Evolutionary conservation across 2,329 filamentous ascomycete genomes (phyloP), one percentile per base, ranked within the genome.

Genomic region (Beauveria asiatica): DNA sequence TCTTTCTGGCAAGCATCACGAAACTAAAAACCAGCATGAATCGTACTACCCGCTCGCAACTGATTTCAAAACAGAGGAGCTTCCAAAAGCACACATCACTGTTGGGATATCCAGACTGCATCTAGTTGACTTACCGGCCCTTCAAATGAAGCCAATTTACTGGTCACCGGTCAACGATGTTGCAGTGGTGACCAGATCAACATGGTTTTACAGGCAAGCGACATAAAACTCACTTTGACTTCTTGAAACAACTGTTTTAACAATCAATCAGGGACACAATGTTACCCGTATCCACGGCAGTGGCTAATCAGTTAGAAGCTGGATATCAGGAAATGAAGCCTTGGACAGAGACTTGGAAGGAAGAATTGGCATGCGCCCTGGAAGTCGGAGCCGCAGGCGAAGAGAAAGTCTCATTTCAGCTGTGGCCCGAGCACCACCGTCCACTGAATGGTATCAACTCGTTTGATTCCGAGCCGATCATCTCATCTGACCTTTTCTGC

Each of bases 61-160:
- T 70, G 70, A 25, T 64, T 17, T 16, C 16, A 45, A 59, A 13
- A 7, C 30, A 27, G 21, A 19, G 21, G 27, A 49, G n/a, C 57
- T n/a, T 16, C 39, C 30, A 21, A 27, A 73, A 62, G 69, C 73
- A 5, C 85, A 88, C 61, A 86, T 97, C 2, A 85, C 92, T 3
- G 93, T 97, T 1, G 94, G 94, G 0, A 80, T 94, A 6, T 96
- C 92, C n/a, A 83, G 92, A 65, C 78, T 99, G 61, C 93, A 99
- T 70, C 83, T 92, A 68, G 93, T 97, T 1, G 86, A 89, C 61
- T 79, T 97, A 66, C 92, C 93, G 23, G 83, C 83, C 57, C 75
- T 96, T 39, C 81, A 90, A 68, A 96, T 99, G 92, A 90, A 92
- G 72, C 94, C 94, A 0, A 97, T 97, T 62, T 99, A 99, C 71